Evolutionary conservation across 169 alveolate genomes (phyloP).

Genomic region (Toxoplasma gondii): DNA sequence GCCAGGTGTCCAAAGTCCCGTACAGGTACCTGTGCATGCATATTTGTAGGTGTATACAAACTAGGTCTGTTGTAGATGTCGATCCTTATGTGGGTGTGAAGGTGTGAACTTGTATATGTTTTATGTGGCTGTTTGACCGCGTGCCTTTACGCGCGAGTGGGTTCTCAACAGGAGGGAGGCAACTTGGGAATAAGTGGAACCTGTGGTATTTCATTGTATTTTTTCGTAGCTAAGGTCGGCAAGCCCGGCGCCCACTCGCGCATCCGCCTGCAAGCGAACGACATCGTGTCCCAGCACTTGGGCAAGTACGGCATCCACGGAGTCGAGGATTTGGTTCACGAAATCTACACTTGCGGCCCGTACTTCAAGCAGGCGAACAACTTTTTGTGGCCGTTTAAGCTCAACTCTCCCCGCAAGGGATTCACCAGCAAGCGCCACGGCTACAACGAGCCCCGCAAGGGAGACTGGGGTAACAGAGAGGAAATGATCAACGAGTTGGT

Average conservation of each 20-base stretch:
- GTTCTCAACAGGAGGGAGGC: neutral
- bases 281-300: conserved; percentile 85
- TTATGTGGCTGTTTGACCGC: too few relatives aligned
- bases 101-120: neutral
- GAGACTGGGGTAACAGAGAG: conserved; percentile 90
- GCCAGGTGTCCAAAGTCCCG: too few relatives aligned
- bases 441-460: conserved; percentile 96
- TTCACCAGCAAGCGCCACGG: conserved; percentile 97
- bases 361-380: conserved; percentile 98
- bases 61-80: too few relatives aligned
- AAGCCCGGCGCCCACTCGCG: conserved; percentile 89
- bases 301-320: conserved; percentile 84
- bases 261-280: conserved; percentile 91
- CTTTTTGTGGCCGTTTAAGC: conserved; percentile 99
- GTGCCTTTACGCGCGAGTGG: neutral
- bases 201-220: neutral
- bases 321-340: conserved; percentile 98
- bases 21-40: neutral
- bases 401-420: conserved; percentile 98
- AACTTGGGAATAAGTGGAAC: neutral
- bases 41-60: neutral
- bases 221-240: conserved; percentile 77
- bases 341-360: conserved; percentile 98
- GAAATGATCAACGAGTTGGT: conserved; percentile 81
- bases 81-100: neutral